phyloP scores from a whole-genome alignment of 306 rosid species.

The Vachellia collinsii region DNA sequence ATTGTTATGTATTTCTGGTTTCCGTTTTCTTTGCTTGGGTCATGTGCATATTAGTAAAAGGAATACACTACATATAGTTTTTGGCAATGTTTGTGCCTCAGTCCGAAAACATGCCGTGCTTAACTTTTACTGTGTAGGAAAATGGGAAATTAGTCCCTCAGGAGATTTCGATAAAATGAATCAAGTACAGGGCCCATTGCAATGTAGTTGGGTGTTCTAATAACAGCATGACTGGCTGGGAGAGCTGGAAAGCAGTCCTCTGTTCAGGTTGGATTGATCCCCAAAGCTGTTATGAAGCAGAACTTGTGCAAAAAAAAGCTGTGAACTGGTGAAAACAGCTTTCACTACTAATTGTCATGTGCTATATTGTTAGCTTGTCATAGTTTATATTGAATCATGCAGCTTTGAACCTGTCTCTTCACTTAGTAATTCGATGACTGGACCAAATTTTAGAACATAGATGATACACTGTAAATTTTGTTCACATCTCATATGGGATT shows the following conservation, averaged over 20 bases:
- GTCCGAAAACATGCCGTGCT: not conserved
- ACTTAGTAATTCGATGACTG: not conserved
- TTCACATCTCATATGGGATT: not conserved
- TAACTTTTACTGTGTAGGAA: not conserved
- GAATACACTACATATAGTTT: not conserved
- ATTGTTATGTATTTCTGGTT: not conserved
- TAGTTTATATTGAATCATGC: not conserved
- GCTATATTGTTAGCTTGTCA: not conserved
- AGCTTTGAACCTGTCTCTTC: not conserved
- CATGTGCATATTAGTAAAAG: not conserved
- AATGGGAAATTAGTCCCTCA: not conserved
- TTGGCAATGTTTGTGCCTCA: constrained; percentile 7
- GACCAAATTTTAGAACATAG: not conserved
- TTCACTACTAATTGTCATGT: not conserved
- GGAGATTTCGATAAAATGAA: not conserved
- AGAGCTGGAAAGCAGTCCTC: not conserved
- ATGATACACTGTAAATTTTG: not conserved
- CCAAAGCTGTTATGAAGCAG: not conserved
- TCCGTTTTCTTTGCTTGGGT: not conserved
- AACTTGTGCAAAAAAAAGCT: not conserved
- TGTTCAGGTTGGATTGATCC: not conserved
- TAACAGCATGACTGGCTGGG: not conserved
- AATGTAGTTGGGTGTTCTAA: not conserved
- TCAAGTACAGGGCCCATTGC: not conserved
- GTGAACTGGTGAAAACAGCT: not conserved